phyloP scores from a whole-genome alignment of 495 filamentous ascomycete species.

The Hypoxylon intermedium region DNA sequence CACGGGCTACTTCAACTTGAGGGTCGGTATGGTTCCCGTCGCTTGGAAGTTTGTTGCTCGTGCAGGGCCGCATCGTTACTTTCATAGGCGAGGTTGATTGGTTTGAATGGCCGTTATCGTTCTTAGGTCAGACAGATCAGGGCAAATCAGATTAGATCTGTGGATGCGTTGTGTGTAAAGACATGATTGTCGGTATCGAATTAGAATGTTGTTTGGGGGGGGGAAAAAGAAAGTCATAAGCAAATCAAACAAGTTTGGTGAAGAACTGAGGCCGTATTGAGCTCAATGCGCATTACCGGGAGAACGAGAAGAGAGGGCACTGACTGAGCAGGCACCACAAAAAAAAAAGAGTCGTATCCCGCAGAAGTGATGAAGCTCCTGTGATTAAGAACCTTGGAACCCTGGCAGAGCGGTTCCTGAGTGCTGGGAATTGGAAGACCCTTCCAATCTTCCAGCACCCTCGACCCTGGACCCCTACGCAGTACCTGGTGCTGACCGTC shows the following conservation, averaged over 20 bases:
- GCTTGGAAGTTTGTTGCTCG: conserved; percentile 18
- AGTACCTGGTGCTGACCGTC: conserved; percentile 1
- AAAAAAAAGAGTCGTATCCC: background rate
- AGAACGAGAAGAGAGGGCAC: conserved; percentile 16
- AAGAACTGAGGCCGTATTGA: conserved; percentile 16
- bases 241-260: background rate
- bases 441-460: too few species aligned
- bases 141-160: conserved; percentile 2
- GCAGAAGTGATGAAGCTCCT: background rate
- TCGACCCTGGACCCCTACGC: too few species aligned
- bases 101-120: conserved; percentile 20
- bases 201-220: background rate
- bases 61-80: conserved; percentile 29
- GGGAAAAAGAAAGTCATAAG: background rate
- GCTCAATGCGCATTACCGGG: conserved; percentile 26
- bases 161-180: conserved; percentile 4
- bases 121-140: conserved; percentile 11
- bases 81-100: conserved; percentile 8
- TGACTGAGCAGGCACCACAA: background rate
- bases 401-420: conserved; percentile 22
- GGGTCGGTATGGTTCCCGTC: conserved; percentile 41
- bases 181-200: conserved; percentile 19
- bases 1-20: conserved; percentile 13
- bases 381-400: background rate
- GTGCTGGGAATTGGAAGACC: conserved; percentile 30